Conservation (phyloP, 148 eudicot genomes). For the Camellia granthamiana region DNA sequence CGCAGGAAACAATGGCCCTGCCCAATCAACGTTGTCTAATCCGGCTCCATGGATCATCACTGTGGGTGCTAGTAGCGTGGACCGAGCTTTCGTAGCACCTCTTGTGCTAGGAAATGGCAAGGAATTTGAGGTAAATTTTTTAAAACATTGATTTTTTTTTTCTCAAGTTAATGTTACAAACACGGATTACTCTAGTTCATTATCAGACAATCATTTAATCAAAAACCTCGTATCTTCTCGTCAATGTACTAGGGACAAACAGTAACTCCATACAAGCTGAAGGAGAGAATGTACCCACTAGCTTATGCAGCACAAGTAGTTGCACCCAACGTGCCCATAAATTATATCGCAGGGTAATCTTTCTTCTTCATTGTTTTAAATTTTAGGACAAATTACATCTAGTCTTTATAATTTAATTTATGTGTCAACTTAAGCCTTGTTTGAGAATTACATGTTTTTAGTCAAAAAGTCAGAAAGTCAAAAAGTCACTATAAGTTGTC, state of each 20-base stretch:
- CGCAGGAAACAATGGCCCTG: constrained; percentile 77
- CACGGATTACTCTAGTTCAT: neutral
- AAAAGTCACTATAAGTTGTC: no score
- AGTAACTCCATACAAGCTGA: constrained; percentile 50
- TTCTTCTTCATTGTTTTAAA: neutral
- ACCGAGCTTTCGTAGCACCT: constrained; percentile 56
- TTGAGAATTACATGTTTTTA: no score
- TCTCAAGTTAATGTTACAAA: neutral
- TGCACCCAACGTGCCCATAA: constrained; percentile 38
- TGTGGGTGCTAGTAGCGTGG: constrained; percentile 82
- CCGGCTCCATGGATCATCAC: constrained; percentile 88
- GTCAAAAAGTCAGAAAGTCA: no score
- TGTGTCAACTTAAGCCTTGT: no score
- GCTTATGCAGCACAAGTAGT: constrained; percentile 67
- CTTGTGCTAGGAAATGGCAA: constrained; percentile 61
- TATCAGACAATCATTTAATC: no score
- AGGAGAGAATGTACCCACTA: constrained; percentile 56
- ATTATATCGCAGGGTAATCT: constrained; percentile 47
- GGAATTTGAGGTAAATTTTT: constrained; percentile 44
- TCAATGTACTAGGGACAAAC: constrained; percentile 58
- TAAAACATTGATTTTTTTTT: neutral
- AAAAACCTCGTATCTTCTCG: neutral
- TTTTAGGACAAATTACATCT: no score
- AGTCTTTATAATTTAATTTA: no score
- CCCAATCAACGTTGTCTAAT: constrained; percentile 43